Evolutionary conservation across 164 flowering plant genomes (phyloP).

Genomic region (Dillenia suffruticosa): DNA sequence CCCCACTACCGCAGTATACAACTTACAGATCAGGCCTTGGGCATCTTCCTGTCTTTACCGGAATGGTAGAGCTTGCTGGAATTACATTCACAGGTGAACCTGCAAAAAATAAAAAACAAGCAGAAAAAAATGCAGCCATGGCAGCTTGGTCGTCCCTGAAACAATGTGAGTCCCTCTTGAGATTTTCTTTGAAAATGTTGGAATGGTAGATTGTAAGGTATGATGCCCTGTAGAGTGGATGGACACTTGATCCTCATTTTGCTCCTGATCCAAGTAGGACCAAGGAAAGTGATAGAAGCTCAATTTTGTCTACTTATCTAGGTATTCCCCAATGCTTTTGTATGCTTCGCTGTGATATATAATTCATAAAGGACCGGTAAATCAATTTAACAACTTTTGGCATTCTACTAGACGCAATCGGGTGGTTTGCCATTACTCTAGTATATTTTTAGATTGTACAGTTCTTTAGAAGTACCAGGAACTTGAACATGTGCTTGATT

Average conservation of each 20-base stretch:
- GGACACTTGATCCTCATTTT: background rate
- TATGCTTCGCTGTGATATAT: too few relatives aligned
- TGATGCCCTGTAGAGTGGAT: background rate
- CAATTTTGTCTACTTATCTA: too few relatives aligned
- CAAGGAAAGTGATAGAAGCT: too few relatives aligned
- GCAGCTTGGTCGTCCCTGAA: slow-evolving; percentile 96
- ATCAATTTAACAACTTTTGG: too few relatives aligned
- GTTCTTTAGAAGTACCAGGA: too few relatives aligned
- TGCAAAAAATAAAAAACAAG: slow-evolving; percentile 97
- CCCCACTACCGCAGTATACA: slow-evolving; percentile 80
- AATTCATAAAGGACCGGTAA: too few relatives aligned
- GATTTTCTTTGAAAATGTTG: background rate
- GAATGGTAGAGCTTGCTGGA: slow-evolving; percentile 87
- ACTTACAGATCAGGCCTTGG: slow-evolving; percentile 88
- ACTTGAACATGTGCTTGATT: too few relatives aligned
- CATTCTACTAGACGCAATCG: too few relatives aligned
- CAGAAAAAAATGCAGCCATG: slow-evolving; percentile 97
- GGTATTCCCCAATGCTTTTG: too few relatives aligned
- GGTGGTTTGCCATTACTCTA: too few relatives aligned
- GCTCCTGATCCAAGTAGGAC: background rate
- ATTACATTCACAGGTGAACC: slow-evolving; percentile 87
- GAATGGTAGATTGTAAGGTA: background rate
- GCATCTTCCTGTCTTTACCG: slow-evolving; percentile 87
- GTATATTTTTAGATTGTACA: too few relatives aligned
- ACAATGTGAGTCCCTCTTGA: slow-evolving; percentile 51